Evolutionary conservation across 2,329 filamentous ascomycete species (phyloP).

Genomic region (Xylaria hypoxylon): DNA sequence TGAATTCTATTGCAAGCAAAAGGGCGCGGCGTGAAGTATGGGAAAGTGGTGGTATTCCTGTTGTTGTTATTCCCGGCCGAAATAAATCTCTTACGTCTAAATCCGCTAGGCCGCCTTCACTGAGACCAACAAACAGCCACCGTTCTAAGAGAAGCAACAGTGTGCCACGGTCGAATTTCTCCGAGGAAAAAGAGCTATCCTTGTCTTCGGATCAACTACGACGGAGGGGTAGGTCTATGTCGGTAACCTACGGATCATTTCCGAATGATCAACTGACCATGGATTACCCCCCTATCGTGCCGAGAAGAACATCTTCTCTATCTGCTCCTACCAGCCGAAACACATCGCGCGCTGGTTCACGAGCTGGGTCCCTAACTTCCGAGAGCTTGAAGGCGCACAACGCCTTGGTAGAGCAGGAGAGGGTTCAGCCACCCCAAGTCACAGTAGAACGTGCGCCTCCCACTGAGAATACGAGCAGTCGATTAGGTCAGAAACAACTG

Average conservation of each 20-base stretch:
- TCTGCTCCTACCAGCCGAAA: constrained; percentile 73
- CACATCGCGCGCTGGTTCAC: constrained; percentile 49
- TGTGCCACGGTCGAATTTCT: constrained; percentile 56
- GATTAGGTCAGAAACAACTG: constrained; percentile 47
- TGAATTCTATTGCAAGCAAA: constrained; percentile 63
- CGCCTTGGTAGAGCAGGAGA: constrained; percentile 52
- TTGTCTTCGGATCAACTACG: constrained; percentile 58
- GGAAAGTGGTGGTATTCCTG: constrained; percentile 71
- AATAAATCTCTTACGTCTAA: constrained; percentile 64
- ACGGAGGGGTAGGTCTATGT: constrained; percentile 57
- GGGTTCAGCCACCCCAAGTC: constrained; percentile 45
- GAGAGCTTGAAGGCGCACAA: constrained; percentile 70
- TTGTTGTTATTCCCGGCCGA: constrained; percentile 71
- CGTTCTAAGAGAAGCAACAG: constrained; percentile 66
- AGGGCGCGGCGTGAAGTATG: constrained; percentile 69
- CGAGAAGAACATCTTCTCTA: constrained; percentile 68
- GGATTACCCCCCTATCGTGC: constrained; percentile 69
- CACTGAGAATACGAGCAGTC: constrained; percentile 46
- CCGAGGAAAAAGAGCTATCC: constrained; percentile 57
- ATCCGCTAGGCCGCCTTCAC: constrained; percentile 60
- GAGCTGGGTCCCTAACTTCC: constrained; percentile 64
- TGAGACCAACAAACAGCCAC: constrained; percentile 71
- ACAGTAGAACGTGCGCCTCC: constrained; percentile 47
- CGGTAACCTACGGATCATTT: constrained; percentile 60
- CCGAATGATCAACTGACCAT: constrained; percentile 65